phyloP scores from a whole-genome alignment of 306 rosid genomes.

The Citrullus amarus region DNA sequence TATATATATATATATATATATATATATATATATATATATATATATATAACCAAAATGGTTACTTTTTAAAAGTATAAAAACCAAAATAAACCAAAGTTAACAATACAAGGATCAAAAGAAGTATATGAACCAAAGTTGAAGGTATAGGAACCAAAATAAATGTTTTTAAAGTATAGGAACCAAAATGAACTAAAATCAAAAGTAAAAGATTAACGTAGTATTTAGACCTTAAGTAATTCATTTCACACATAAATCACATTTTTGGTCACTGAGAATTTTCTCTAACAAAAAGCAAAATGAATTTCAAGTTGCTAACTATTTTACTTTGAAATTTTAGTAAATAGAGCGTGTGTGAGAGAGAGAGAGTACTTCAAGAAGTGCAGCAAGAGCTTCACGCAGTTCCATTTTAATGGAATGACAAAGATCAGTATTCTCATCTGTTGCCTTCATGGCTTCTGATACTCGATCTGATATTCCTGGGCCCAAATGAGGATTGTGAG shows the following conservation, averaged over 20 bases:
- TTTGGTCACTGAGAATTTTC: background rate
- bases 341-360: background rate
- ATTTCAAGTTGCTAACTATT: background rate
- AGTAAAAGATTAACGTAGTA: no score
- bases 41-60: no score
- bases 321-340: background rate
- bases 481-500: slow-evolving; percentile 61
- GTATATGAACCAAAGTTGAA: no score
- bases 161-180: no score
- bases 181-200: no score
- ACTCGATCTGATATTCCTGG: slow-evolving; percentile 73
- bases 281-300: background rate
- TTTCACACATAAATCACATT: background rate
- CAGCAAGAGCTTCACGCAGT: slow-evolving; percentile 46
- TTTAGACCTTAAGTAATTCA: background rate
- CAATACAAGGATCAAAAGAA: no score
- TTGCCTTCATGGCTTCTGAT: slow-evolving; percentile 37
- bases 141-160: no score
- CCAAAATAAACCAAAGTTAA: no score
- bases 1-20: no score
- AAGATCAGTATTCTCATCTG: slow-evolving; percentile 36
- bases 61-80: no score
- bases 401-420: slow-evolving; percentile 41
- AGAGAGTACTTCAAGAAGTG: slow-evolving; percentile 71
- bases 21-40: no score